phyloP scores from a whole-genome alignment of 202 grass and related monocot species.

The Miscanthus sacchariflorus region DNA sequence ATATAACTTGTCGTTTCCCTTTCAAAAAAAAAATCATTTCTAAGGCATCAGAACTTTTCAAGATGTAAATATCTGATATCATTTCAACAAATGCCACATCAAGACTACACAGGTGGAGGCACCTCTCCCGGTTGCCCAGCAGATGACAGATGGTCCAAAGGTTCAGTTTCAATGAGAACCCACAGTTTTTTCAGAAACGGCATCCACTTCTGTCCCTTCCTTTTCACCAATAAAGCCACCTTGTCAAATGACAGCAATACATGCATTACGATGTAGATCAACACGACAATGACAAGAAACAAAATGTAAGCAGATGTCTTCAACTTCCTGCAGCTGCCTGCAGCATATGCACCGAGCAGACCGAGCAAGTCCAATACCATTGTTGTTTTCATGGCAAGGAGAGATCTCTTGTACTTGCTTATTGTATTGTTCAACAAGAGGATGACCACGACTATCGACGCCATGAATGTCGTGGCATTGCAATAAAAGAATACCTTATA shows the following conservation, averaged over 20 bases:
- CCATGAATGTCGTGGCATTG: slow-evolving; percentile 58
- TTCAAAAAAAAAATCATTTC: background rate
- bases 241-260: slow-evolving; percentile 41
- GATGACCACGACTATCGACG: slow-evolving; percentile 55
- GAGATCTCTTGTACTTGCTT: slow-evolving; percentile 42
- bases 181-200: slow-evolving; percentile 13
- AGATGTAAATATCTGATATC: background rate
- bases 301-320: slow-evolving; percentile 48
- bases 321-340: slow-evolving; percentile 44
- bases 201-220: slow-evolving; percentile 29
- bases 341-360: slow-evolving; percentile 40
- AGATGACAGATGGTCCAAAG: slow-evolving; percentile 15
- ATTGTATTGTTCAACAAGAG: slow-evolving; percentile 59
- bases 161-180: background rate
- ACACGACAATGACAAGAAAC: slow-evolving; percentile 35
- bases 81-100: slow-evolving; percentile 1
- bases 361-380: slow-evolving; percentile 49
- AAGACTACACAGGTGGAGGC: background rate
- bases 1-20: too few species aligned
- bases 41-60: background rate
- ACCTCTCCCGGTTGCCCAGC: background rate
- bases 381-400: slow-evolving; percentile 52
- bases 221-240: background rate
- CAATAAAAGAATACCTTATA: slow-evolving; percentile 60
- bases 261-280: slow-evolving; percentile 46